These are phyloP conservation scores for Clavariopsis aquatica DNA, from an alignment of 495 filamentous ascomycete genomes.

Conservation along the genomic window DNA sequence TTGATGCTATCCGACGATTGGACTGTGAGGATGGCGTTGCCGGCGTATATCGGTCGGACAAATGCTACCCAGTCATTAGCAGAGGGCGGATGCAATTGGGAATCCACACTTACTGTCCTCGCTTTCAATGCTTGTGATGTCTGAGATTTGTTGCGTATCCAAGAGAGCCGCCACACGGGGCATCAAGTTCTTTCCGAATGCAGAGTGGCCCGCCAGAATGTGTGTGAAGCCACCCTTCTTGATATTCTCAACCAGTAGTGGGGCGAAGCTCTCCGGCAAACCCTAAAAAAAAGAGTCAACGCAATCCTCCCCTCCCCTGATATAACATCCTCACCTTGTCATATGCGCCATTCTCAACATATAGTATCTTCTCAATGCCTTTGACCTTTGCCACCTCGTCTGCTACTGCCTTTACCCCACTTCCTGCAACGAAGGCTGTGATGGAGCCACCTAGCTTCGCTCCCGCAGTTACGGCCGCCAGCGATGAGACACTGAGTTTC, in stretches of 20 bases:
- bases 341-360: constrained; percentile 84
- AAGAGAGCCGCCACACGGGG: constrained; percentile 94
- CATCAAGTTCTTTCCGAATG: constrained; percentile 94
- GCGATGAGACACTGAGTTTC: constrained; percentile 76
- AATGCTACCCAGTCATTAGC: constrained; percentile 58
- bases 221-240: constrained; percentile 92
- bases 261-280: constrained; percentile 92
- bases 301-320: not conserved
- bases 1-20: constrained; percentile 86
- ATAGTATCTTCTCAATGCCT: constrained; percentile 87
- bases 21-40: constrained; percentile 96
- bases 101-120: constrained; percentile 68
- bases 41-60: constrained; percentile 94
- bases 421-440: constrained; percentile 86
- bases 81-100: not conserved
- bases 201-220: constrained; percentile 84
- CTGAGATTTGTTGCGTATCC: constrained; percentile 89
- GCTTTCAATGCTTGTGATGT: constrained; percentile 81
- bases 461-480: constrained; percentile 84
- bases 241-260: constrained; percentile 90
- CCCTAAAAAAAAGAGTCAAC: constrained; percentile 55
- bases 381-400: constrained; percentile 85
- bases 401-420: constrained; percentile 74
- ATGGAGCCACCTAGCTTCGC: constrained; percentile 81
- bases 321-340: constrained; percentile 68